phyloP scores from a whole-genome alignment of 2,329 filamentous ascomycete species.

The Penicillium crustosum region DNA sequence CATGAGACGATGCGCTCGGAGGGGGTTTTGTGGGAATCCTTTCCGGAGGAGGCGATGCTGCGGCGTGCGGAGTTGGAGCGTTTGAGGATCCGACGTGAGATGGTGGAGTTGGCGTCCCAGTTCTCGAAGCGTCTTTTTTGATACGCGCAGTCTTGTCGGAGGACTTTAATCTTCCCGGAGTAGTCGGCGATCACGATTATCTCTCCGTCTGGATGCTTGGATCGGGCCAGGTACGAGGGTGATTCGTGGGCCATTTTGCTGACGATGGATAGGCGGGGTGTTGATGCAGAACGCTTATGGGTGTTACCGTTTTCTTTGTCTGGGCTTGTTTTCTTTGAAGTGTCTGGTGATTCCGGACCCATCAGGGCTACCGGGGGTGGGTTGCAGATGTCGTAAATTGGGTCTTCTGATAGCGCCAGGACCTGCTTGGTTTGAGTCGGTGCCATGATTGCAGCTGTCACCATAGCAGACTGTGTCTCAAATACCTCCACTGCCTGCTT shows the following conservation, averaged over 20 bases:
- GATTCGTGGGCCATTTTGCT: constrained; percentile 61
- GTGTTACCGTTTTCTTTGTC: constrained; percentile 17
- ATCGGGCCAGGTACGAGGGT: constrained; percentile 74
- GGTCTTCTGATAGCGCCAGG: constrained; percentile 78
- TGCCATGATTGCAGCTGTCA: constrained; percentile 85
- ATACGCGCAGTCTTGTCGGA: constrained; percentile 89
- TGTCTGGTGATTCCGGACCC: constrained; percentile 62
- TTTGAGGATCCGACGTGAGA: constrained; percentile 65
- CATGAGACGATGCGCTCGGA: constrained; percentile 84
- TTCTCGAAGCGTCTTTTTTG: constrained; percentile 72
- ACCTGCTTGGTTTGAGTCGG: constrained; percentile 75
- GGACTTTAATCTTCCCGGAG: constrained; percentile 86
- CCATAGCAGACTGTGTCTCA: constrained; percentile 83
- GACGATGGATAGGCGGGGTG: constrained; percentile 35
- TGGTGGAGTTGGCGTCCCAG: constrained; percentile 75
- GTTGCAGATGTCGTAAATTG: constrained; percentile 95
- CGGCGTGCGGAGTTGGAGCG: constrained; percentile 58
- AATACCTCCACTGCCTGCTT: constrained; percentile 86
- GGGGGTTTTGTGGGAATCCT: constrained; percentile 49
- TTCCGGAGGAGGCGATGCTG: constrained; percentile 50
- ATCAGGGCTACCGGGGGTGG: constrained; percentile 84
- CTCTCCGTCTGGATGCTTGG: constrained; percentile 74
- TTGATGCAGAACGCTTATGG: constrained; percentile 32
- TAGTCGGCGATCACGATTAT: constrained; percentile 92
- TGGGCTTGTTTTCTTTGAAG: constrained; percentile 49